Base-by-base conservation (phyloP, 2,329 filamentous ascomycete species). In the Aspergillus niger region DNA sequence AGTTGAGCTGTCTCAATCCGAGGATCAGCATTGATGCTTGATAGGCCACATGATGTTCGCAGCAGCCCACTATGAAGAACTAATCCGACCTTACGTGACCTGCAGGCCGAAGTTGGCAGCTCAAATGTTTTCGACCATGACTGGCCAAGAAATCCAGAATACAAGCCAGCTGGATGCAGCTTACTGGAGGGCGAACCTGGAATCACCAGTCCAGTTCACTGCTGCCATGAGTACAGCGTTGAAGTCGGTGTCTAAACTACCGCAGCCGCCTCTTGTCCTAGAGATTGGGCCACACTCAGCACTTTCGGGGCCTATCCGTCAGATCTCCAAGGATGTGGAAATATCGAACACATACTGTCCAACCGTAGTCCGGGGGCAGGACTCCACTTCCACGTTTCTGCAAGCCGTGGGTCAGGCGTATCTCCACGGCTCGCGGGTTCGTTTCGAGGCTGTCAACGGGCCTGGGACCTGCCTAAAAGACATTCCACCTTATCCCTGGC, bases 401-500 rank as follows among this genome's bases (percentile, higher is more conserved):
- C 48, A 41, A 5, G 61, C 62, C 4, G 62, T 53, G 2, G 64
- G 65, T 2, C 57, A 58, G 2, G 38, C 66, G 15, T 63, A 59
- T 26, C 56, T 61, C 8, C 38, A 38, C 8, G 54, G 43, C 4
- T 28, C 50, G 6, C 43, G 39, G 0, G 47, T 65, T 17, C 53
- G 59, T 11, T 41, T 63, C 5, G 15, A 30, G 11, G 54, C 41
- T 1, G 22, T 64, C 32, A 43, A 38, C 13, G 44, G 39, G 4
- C 26, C 13, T 5, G 41, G 55, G 6, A 13, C 3, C 2, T 51
- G 30, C 22, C 13, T 63, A 2, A 32, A 44, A 2, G 74, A 79
- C 51, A 69, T 76, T 1, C 79, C 80, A 0, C 63, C 72, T 1
- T 82, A 81, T 57, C 73, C 77, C 0, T 82, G 78, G 67, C 73